Evolutionary conservation across 768 basidiomycete species (phyloP).

Genomic region (Lactarius tabidus): DNA sequence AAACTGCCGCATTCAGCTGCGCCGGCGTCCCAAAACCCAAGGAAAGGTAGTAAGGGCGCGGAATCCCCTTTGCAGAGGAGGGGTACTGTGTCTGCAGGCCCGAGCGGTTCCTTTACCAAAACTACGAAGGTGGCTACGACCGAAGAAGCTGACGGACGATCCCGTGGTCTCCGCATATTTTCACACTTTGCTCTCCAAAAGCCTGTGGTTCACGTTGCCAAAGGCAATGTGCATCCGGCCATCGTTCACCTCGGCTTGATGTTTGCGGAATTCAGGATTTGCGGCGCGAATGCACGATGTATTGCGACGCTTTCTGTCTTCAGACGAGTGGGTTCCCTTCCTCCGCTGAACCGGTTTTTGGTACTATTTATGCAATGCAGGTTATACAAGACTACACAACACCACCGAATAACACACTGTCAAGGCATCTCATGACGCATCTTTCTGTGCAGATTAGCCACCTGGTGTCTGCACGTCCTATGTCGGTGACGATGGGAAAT

Average conservation of each 20-base stretch:
- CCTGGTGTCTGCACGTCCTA: slow-evolving; percentile 80
- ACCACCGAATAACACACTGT: slow-evolving; percentile 80
- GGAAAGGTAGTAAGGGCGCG: slow-evolving; percentile 10
- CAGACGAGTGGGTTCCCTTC: slow-evolving; percentile 63
- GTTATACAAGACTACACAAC: slow-evolving; percentile 90
- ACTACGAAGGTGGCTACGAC: slow-evolving; percentile 27
- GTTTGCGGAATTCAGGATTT: slow-evolving; percentile 88
- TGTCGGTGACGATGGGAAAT: slow-evolving; percentile 93
- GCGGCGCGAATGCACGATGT: slow-evolving; percentile 92
- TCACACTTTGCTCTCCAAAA: slow-evolving; percentile 82
- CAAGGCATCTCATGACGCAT: slow-evolving; percentile 87
- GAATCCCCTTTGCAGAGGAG: slow-evolving; percentile 27
- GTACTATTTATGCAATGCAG: slow-evolving; percentile 38
- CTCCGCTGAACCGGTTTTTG: slow-evolving; percentile 11
- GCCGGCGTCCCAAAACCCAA: slow-evolving; percentile 1
- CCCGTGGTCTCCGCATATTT: slow-evolving; percentile 75
- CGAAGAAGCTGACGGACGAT: slow-evolving; percentile 38
- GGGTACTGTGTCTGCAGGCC: slow-evolving; percentile 17
- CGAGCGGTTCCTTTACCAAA: slow-evolving; percentile 18
- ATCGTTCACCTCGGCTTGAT: slow-evolving; percentile 83
- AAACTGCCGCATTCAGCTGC: slow-evolving; percentile 12
- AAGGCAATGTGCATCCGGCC: slow-evolving; percentile 88
- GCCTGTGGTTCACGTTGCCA: slow-evolving; percentile 43
- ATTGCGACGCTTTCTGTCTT: slow-evolving; percentile 90
- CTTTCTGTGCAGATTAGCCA: slow-evolving; percentile 91